Base-by-base conservation (phyloP, 2,329 filamentous ascomycete genomes). In the Ceratocystis albifundus region DNA sequence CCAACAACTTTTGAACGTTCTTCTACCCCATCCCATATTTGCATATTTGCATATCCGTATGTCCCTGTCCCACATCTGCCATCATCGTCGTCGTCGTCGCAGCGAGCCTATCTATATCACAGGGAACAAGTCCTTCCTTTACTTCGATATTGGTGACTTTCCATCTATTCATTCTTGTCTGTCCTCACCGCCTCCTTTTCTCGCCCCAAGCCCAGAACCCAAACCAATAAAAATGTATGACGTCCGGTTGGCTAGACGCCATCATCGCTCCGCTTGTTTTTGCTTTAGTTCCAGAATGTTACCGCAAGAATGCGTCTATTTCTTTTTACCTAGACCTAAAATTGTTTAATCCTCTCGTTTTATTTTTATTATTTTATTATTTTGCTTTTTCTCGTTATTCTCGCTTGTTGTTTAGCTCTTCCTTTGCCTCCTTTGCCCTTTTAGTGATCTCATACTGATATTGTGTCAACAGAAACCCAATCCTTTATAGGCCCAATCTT, bases 381-480 rank as follows among this genome's bases (percentile, higher is more conserved):
- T 46, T 46, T 22, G 4, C 28, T 64, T 32, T 53, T 53, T 41
- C 32, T 17, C 46, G 28, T 57, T 12, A 44, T 65, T 20, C 50
- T 50, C 57, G 15, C 44, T 57, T 25, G 17, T 22, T 22, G 7
- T 48, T 17, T 48, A 48, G 20, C 20, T 3, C 46, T 48, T 48
- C 20, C 20, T 30, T 48, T 25, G 8, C 1, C 28, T 45, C 32
- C n/a, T 28, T 62, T 45, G 25, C 45, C 46, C 17, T 53, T 63
- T 17, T 15, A 32, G 45, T 64, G 61, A 46, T 62, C 28, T 30
- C 44, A n/a, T 45, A 46, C 59, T 50, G 25, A 53, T 36, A n/a
- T 45, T 64, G 44, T 36, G 62, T 28, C 25, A 28, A 64, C 28
- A 32, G 30, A 44, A 61, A n/a, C 36, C 36, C 3, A 48, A 55